Evolutionary conservation across 2,329 filamentous ascomycete species (phyloP).

Genomic region (Xylariaceae sp.): DNA sequence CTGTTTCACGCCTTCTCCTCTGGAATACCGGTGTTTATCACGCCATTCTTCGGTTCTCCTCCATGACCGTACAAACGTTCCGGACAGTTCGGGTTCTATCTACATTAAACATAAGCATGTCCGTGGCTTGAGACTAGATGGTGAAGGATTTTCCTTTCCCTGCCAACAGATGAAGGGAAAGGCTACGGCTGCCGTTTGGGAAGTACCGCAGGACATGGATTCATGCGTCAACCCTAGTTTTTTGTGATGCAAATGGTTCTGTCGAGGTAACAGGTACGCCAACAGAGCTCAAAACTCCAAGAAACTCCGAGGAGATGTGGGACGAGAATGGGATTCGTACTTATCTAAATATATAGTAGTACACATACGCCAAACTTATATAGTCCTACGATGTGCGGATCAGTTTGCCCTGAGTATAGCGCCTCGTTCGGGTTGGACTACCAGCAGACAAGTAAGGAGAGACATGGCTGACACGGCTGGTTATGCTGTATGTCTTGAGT

Average conservation of each 20-base stretch:
- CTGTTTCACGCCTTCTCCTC: background rate
- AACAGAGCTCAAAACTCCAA: background rate
- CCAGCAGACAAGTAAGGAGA: background rate
- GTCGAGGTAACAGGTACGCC: background rate
- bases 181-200: constrained; percentile 14
- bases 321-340: background rate
- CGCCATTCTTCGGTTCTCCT: background rate
- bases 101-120: background rate
- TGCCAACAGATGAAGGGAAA: constrained; percentile 10
- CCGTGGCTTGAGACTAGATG: constrained; percentile 15
- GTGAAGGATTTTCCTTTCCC: constrained; percentile 14
- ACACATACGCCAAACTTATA: background rate
- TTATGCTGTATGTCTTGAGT: background rate
- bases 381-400: background rate
- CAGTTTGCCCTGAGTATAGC: background rate
- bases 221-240: constrained; percentile 15
- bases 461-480: background rate
- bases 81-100: background rate
- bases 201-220: constrained; percentile 20
- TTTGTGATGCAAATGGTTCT: background rate
- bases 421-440: background rate
- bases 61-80: background rate
- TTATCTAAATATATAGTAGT: background rate
- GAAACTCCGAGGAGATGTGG: background rate
- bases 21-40: background rate